Percentiles rank a stretch among this genome's conserved stretches.
Conservation (phyloP, 176 grass and related monocot genomes). For the Triticum monococcum region DNA sequence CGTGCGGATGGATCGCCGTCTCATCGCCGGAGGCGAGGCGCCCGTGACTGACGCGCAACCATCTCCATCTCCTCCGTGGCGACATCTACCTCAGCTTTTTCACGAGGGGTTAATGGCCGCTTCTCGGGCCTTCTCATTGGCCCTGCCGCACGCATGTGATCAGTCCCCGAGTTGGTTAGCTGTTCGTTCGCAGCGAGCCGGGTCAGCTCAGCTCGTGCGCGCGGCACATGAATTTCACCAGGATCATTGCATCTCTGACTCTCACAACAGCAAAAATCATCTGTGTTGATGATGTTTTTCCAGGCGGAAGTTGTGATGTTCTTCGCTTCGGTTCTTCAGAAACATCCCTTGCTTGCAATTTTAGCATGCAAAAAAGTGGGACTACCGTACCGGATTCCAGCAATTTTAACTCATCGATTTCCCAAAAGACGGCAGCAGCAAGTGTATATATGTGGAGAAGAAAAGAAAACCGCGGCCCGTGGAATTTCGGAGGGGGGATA, state of each 20-base stretch:
- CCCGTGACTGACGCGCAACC: slow-evolving; percentile 56
- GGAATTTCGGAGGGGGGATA: slow-evolving; percentile 14
- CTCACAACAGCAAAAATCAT: background rate
- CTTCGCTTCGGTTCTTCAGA: background rate
- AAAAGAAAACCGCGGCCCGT: background rate
- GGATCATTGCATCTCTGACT: background rate
- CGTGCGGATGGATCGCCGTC: slow-evolving; percentile 35
- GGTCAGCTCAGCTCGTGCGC: no score
- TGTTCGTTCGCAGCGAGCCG: background rate
- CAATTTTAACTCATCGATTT: background rate
- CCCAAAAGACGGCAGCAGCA: background rate
- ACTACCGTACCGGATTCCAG: background rate
- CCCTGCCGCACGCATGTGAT: background rate
- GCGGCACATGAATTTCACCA: background rate
- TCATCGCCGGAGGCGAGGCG: slow-evolving; percentile 28
- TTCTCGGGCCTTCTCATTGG: slow-evolving; percentile 10
- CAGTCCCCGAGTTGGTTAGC: slow-evolving; percentile 14
- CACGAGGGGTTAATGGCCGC: slow-evolving; percentile 6
- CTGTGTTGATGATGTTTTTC: background rate
- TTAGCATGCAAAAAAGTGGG: no score
- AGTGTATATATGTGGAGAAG: background rate
- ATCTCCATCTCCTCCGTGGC: slow-evolving; percentile 31
- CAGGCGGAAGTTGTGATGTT: background rate
- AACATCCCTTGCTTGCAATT: no score
- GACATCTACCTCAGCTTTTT: slow-evolving; percentile 27